Evolutionary conservation across 2,329 filamentous ascomycete genomes (phyloP), one percentile per base, ranked within the genome.

Genomic region (Paraphoma sp.): DNA sequence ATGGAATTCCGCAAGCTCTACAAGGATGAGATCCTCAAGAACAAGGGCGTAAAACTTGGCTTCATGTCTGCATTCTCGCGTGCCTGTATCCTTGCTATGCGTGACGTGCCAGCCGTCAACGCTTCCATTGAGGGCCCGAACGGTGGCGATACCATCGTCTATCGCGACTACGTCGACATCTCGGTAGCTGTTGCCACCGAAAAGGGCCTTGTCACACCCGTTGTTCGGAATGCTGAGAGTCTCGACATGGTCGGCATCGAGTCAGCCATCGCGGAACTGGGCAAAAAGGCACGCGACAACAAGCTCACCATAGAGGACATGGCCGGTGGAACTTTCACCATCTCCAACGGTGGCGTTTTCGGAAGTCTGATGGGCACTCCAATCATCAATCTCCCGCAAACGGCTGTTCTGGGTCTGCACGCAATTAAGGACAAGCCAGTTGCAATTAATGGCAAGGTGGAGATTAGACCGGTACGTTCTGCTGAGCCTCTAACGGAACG

Each of bases 221-320:
- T 99, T 48, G 93, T 99, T 38, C 90, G 95, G 72, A 98, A 99
- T 73, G 90, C 90, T 4, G 95, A 99, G 81, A 84, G 85, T 16
- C 83, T 97, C 85, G 92, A 97, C 72, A 84, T 99, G 78, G 82
- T 99, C 60, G 87, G 84, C 45, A 97, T 98, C 70, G 95, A 99
- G 81, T 89, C 89, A 79, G 81, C 90, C 11, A 99, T 99, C 78
- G 92, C 94, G 11, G 92, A 97, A 33, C 85, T 99, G 69, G 95
- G 95, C 75, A 95, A 93, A 84, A 99, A 98, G 91, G 95, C 95
- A 62, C 91, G 95, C 62, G 93, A 97, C 75, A 90, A 90, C 78
- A 98, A 98, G 82, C 86, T 99, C 65, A 98, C 95, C 2, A 97
- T 99, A 70, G 95, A 99, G 81, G 95, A 99, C 76, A 97, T 99